Percentiles rank a stretch among this genome's conserved stretches.
phyloP scores from a whole-genome alignment of 176 grass and related monocot genomes.

The Pontederia crassipes region DNA sequence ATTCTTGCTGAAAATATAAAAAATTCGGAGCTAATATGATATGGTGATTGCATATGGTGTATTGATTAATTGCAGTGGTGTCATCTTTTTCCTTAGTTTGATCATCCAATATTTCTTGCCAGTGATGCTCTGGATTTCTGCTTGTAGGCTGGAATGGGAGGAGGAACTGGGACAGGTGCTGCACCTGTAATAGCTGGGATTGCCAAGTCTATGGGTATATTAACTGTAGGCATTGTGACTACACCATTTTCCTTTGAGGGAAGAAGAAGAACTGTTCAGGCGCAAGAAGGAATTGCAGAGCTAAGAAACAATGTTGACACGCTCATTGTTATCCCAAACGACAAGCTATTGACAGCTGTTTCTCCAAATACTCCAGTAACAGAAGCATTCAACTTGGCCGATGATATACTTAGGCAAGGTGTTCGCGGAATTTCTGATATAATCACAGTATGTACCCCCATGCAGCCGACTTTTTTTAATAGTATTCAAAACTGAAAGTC shows the following conservation, averaged over 20 bases:
- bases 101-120: no score
- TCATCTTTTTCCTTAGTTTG: no score
- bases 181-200: background rate
- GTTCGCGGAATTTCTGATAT: no score
- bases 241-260: conserved; percentile 1
- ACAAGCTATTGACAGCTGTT: background rate
- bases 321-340: conserved; percentile 1
- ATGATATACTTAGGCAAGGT: no score
- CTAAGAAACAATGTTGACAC: background rate
- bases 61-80: no score
- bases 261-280: background rate
- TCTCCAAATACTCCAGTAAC: background rate
- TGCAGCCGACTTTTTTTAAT: no score
- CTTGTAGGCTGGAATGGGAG: conserved; percentile 3
- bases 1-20: no score
- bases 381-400: background rate
- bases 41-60: no score
- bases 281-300: background rate
- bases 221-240: background rate
- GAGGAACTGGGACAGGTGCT: background rate
- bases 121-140: no score
- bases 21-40: no score
- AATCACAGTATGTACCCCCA: no score
- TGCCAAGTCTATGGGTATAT: background rate
- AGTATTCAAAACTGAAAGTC: no score